Percentiles rank a stretch among this genome's conserved stretches.
Evolutionary conservation across 176 grass and related monocot species (phyloP).

Genomic region (Hordeum vulgare): DNA sequence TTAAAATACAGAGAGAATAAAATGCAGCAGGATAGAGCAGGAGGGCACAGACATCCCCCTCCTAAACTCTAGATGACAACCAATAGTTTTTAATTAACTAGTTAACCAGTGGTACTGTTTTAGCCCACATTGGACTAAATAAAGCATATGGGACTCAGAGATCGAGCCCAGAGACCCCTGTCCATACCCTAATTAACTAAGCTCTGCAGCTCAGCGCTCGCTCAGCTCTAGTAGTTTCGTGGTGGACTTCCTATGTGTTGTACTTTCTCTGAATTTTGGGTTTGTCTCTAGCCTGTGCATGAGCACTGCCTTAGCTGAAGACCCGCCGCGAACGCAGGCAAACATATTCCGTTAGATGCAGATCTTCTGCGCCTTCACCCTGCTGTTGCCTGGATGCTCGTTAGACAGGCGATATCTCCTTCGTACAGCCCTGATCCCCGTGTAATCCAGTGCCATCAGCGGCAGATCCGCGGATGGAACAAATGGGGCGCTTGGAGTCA

Average conservation of each 20-base stretch:
- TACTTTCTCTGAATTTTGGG: not conserved
- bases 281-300: not conserved
- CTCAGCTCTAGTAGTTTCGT: constrained; percentile 41
- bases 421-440: constrained; percentile 9
- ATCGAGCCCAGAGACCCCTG: constrained; percentile 31
- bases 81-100: constrained; percentile 6
- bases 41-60: constrained; percentile 34
- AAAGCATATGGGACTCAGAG: constrained; percentile 28
- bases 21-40: not conserved
- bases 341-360: constrained; percentile 34
- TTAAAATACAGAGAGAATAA: not conserved
- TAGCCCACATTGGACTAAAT: constrained; percentile 20
- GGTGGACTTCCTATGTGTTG: constrained; percentile 27
- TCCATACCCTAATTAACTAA: constrained; percentile 22
- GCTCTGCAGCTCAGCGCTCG: not conserved
- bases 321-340: constrained; percentile 45
- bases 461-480: not conserved
- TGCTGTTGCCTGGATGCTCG: not conserved
- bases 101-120: not conserved
- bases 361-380: constrained; percentile 25
- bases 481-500: not conserved
- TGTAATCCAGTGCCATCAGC: constrained; percentile 1
- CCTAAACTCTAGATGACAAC: not conserved
- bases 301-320: constrained; percentile 34
- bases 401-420: not conserved